These are phyloP conservation scores for Fusarium pseudograminearum DNA, from an alignment of 2,329 filamentous ascomycete species.

Conservation along the genomic window DNA sequence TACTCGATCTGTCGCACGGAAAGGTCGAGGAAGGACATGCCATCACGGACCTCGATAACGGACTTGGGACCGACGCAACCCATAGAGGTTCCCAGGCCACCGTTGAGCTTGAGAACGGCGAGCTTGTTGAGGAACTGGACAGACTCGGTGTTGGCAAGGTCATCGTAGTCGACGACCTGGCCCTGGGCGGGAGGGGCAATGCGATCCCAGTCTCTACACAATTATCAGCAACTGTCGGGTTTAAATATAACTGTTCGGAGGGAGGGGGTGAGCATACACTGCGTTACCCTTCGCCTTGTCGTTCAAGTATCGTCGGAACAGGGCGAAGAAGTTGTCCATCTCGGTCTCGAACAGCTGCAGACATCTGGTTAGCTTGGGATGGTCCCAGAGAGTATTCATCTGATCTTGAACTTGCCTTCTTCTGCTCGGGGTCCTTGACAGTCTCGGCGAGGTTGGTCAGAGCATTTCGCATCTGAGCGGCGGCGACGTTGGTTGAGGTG, in stretches of 20 bases:
- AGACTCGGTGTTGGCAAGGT: conserved; percentile 88
- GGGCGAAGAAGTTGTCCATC: conserved; percentile 99
- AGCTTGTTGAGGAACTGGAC: conserved; percentile 97
- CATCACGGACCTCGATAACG: conserved; percentile 98
- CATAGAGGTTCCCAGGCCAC: conserved; percentile 99
- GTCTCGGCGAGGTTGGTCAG: conserved; percentile 93
- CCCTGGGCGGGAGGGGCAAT: conserved; percentile 92
- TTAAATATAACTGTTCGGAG: conserved; percentile 6
- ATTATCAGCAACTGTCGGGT: conserved; percentile 38
- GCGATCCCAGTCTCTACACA: conserved; percentile 87
- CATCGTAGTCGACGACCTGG: conserved; percentile 95
- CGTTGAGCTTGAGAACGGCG: conserved; percentile 98
- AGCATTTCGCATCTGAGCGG: conserved; percentile 98
- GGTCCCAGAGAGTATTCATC: background rate
- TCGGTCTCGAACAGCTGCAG: conserved; percentile 92
- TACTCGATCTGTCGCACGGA: conserved; percentile 99
- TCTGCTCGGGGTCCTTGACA: conserved; percentile 82
- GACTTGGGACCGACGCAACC: conserved; percentile 99
- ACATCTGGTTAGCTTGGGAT: conserved; percentile 13
- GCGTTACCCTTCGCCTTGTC: conserved; percentile 98
- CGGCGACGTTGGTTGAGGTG: conserved; percentile 97
- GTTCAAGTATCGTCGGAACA: conserved; percentile 98
- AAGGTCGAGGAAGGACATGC: conserved; percentile 99
- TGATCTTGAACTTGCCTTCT: conserved; percentile 74
- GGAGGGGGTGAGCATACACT: conserved; percentile 65